Conservation (phyloP, 2,329 filamentous ascomycete species). For the Ceratocystiopsis minuta region DNA sequence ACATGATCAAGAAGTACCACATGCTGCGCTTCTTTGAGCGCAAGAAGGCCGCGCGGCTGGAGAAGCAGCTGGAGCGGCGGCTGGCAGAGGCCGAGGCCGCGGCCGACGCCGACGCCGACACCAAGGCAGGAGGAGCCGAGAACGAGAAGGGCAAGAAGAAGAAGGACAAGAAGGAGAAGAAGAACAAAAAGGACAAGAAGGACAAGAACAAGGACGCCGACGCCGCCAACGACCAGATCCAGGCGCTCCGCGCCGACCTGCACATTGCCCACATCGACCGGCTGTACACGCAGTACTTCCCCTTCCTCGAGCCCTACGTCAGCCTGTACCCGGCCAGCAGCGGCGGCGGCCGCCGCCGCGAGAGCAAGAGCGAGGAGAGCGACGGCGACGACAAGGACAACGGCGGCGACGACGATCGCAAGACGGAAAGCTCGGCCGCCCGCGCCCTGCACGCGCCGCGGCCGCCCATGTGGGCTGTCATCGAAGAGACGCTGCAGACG, state of each 20-base stretch:
- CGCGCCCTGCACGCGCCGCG: conserved; percentile 26
- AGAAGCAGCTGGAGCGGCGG: conserved; percentile 45
- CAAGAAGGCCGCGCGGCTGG: conserved; percentile 50
- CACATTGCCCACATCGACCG: conserved; percentile 56
- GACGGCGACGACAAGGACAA: too few species aligned
- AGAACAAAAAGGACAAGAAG: too few species aligned
- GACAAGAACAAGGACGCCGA: too few species aligned
- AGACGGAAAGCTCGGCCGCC: conserved; percentile 19
- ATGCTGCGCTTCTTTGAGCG: conserved; percentile 74
- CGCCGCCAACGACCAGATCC: too few species aligned
- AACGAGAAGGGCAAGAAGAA: too few species aligned
- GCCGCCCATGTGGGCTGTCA: conserved; percentile 46
- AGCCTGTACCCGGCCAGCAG: conserved; percentile 31
- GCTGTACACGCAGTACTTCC: conserved; percentile 57
- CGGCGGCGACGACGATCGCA: too few species aligned
- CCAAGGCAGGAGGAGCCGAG: too few species aligned
- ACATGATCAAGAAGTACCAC: conserved; percentile 65
- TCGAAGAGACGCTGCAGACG: conserved; percentile 46
- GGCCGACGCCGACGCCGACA: conserved; percentile 15
- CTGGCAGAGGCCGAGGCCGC: conserved; percentile 32
- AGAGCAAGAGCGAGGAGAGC: conserved; percentile 5
- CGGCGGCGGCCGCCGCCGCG: neutral
- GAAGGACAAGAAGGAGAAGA: too few species aligned
- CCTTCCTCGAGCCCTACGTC: conserved; percentile 52
- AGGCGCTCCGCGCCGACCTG: conserved; percentile 34